Conservation (phyloP, 345 rosid genomes). For the Euphorbia peplus region DNA sequence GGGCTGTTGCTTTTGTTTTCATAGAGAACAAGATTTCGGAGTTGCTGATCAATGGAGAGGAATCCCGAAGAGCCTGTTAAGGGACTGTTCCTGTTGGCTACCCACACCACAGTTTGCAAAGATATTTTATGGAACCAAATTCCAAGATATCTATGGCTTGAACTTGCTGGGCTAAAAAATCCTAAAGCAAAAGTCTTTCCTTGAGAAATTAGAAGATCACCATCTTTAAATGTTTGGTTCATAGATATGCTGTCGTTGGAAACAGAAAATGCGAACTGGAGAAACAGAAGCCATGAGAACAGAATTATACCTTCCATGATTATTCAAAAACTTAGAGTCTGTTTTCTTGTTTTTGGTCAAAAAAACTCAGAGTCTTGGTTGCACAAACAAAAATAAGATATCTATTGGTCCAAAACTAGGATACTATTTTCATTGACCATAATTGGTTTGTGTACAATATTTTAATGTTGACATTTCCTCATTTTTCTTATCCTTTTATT, state of each 20-base stretch:
- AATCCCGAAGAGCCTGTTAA: constrained; percentile 14
- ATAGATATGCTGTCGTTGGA: constrained; percentile 2
- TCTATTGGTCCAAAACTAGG: no score
- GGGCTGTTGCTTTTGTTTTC: no score
- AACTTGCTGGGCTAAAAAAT: constrained; percentile 26
- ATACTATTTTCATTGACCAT: no score
- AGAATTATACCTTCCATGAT: neutral
- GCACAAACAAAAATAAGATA: neutral
- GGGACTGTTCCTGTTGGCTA: constrained; percentile 27
- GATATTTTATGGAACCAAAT: constrained; percentile 23
- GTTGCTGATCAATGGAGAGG: neutral
- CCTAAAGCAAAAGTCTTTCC: constrained; percentile 18
- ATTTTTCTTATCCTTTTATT: no score
- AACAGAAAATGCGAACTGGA: neutral
- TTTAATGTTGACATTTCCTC: no score
- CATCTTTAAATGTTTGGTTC: constrained; percentile 17
- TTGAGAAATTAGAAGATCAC: constrained; percentile 9
- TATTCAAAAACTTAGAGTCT: neutral
- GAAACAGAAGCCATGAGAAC: neutral
- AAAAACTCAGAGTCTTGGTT: neutral
- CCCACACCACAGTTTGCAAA: constrained; percentile 23
- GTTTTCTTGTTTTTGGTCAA: no score
- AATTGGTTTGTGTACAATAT: no score
- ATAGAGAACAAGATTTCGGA: constrained; percentile 21
- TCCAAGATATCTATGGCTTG: constrained; percentile 25